phyloP scores from a whole-genome alignment of 1,284 basidiomycete genomes.

The Cerioporus squamosus region DNA sequence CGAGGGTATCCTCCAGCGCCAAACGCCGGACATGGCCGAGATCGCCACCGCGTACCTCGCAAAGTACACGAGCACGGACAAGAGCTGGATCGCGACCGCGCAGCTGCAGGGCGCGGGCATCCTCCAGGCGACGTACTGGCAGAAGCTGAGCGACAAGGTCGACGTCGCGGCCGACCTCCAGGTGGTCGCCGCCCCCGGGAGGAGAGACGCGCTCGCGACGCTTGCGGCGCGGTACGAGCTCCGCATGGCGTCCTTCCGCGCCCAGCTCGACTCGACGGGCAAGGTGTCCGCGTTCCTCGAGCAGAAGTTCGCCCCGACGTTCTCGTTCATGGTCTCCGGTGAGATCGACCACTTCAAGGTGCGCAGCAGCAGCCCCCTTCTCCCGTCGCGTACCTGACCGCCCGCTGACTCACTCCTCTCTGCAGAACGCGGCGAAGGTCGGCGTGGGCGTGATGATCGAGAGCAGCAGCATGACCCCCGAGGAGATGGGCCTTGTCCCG shows the following conservation, averaged over 20 bases:
- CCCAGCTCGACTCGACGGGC: slow-evolving; percentile 90
- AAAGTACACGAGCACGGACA: slow-evolving; percentile 78
- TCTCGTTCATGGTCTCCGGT: slow-evolving; percentile 93
- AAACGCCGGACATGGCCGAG: slow-evolving; percentile 76
- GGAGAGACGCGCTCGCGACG: slow-evolving; percentile 92
- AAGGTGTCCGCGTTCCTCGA: slow-evolving; percentile 96
- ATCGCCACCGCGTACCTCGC: slow-evolving; percentile 85
- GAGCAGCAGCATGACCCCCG: slow-evolving; percentile 74
- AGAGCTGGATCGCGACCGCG: slow-evolving; percentile 92
- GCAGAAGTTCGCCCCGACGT: slow-evolving; percentile 94
- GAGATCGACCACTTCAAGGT: slow-evolving; percentile 99
- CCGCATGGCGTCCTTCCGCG: slow-evolving; percentile 90
- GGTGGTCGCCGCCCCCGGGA: slow-evolving; percentile 75
- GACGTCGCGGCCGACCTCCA: slow-evolving; percentile 97
- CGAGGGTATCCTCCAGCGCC: slow-evolving; percentile 88
- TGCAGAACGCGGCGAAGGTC: slow-evolving; percentile 88
- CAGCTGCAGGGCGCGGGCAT: slow-evolving; percentile 89
- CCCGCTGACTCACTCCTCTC: not conserved
- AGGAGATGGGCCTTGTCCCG: slow-evolving; percentile 72
- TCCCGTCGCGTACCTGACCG: slow-evolving; percentile 2
- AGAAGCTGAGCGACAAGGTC: slow-evolving; percentile 95
- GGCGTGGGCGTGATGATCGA: slow-evolving; percentile 98
- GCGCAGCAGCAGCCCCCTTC: slow-evolving; percentile 35
- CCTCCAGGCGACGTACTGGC: slow-evolving; percentile 95
- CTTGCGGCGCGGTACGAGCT: slow-evolving; percentile 97